Conservation (phyloP, 2,329 filamentous ascomycete genomes). For the Triangularia setosa region DNA sequence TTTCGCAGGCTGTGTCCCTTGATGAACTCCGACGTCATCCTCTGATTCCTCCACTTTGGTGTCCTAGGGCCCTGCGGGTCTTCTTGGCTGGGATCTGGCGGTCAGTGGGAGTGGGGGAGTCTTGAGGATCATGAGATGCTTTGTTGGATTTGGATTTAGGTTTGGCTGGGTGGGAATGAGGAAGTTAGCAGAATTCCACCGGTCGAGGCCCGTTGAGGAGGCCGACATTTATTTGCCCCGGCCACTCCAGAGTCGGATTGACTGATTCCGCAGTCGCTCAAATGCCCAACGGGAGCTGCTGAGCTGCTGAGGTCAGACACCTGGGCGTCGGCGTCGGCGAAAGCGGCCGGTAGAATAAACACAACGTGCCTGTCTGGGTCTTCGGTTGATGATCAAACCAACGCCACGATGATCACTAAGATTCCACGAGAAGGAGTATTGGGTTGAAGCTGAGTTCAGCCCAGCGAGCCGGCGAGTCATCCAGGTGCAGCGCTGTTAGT, state of each 20-base stretch:
- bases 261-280: neutral
- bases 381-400: neutral
- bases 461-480: neutral
- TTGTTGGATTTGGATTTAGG: neutral
- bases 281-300: too few relatives aligned
- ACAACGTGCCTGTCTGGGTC: neutral
- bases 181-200: neutral
- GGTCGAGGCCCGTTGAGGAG: neutral
- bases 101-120: neutral
- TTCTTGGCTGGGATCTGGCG: constrained; percentile 6
- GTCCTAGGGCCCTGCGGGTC: neutral
- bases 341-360: neutral
- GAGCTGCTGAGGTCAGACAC: neutral
- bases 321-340: neutral
- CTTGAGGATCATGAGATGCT: neutral
- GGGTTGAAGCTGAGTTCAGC: neutral
- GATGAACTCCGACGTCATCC: neutral
- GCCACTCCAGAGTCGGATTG: neutral
- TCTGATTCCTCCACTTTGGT: neutral
- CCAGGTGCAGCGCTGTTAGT: neutral
- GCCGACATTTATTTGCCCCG: neutral
- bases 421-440: neutral
- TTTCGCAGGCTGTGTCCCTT: neutral
- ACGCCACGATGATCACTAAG: neutral
- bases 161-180: neutral